These are phyloP conservation scores for Carex scoparia DNA, from an alignment of 176 grass and related monocot genomes.

Conservation along the genomic window DNA sequence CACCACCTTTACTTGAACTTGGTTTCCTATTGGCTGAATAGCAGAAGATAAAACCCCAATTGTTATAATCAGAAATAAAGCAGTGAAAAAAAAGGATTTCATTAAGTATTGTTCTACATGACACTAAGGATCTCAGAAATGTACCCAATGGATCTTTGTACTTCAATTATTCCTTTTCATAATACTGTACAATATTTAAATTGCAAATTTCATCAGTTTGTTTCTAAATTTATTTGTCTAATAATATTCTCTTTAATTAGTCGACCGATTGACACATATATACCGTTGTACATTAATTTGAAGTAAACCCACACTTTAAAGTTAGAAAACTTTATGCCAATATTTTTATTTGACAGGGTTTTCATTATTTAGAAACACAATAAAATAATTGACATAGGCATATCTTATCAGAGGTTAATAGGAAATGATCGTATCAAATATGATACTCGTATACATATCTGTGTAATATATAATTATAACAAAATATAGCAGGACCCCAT, in stretches of 20 bases:
- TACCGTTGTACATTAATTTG: not conserved
- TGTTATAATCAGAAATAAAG: not conserved
- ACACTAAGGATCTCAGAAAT: not conserved
- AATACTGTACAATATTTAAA: not conserved
- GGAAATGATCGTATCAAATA: not conserved
- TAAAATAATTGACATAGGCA: not conserved
- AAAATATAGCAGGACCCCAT: not conserved
- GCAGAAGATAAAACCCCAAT: not conserved
- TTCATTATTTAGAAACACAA: not conserved
- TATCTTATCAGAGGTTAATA: not conserved
- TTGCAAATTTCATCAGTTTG: not conserved
- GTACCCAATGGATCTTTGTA: not conserved
- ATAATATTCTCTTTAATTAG: not conserved
- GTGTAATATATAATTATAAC: not conserved
- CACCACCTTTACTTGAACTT: constrained; percentile 85
- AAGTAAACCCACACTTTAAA: not conserved
- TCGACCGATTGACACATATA: not conserved
- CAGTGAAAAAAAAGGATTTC: not conserved
- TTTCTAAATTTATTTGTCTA: not conserved
- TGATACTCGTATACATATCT: not conserved
- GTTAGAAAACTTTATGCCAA: not conserved
- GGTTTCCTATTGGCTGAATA: constrained; percentile 69
- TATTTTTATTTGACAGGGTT: not conserved
- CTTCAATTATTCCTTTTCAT: not conserved
- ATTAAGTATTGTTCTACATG: not conserved